Evolutionary conservation across 2,329 filamentous ascomycete genomes (phyloP).

Genomic region (Paracamarosporium sp.): DNA sequence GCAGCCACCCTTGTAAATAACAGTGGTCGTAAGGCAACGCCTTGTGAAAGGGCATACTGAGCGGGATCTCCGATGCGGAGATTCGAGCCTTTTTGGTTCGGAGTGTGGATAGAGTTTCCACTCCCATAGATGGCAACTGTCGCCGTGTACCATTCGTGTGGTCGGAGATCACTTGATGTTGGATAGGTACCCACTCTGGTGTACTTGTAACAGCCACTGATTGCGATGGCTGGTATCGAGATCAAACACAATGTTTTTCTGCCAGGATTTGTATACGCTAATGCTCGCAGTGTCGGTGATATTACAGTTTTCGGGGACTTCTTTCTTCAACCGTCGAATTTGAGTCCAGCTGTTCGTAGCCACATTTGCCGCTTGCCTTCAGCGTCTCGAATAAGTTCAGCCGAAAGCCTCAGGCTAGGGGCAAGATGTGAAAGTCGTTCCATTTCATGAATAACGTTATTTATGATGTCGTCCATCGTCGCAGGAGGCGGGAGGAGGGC

Average conservation of each 20-base stretch:
- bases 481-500: conserved; percentile 64
- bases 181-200: conserved; percentile 1
- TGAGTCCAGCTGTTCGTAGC: conserved; percentile 49
- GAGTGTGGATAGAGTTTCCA: neutral
- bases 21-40: conserved; percentile 14
- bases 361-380: conserved; percentile 72
- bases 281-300: neutral
- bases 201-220: neutral
- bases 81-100: neutral
- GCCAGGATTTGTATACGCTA: neutral
- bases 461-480: conserved; percentile 77
- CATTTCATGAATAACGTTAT: conserved; percentile 77
- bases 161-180: neutral
- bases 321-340: conserved; percentile 42
- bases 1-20: conserved; percentile 18
- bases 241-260: neutral
- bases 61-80: neutral
- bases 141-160: conserved; percentile 1
- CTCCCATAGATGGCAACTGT: neutral
- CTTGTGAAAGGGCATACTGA: conserved; percentile 1
- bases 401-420: conserved; percentile 76
- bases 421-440: conserved; percentile 77
- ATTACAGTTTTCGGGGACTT: neutral
- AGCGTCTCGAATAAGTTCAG: conserved; percentile 81
- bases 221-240: neutral